Conservation (phyloP, 2,329 filamentous ascomycete species). For the Trichoderma sp. region DNA sequence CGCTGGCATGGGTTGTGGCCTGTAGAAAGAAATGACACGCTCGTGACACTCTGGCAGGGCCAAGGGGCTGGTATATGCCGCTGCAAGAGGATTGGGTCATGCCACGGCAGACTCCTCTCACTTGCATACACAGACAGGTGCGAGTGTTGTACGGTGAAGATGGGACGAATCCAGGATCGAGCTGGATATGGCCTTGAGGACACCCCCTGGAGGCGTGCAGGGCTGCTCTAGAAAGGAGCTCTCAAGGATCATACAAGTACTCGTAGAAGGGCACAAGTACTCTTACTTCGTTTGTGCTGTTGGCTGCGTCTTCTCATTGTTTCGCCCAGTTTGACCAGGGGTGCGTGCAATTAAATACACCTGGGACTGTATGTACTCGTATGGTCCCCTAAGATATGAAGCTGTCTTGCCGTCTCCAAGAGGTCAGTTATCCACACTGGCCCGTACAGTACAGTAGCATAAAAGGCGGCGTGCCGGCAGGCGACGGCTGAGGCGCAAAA, state of each 20-base stretch:
- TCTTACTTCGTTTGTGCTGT: neutral
- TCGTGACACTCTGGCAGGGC: constrained; percentile 3
- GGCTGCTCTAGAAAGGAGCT: neutral
- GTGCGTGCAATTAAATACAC: neutral
- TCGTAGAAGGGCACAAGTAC: neutral
- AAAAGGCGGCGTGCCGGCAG: neutral
- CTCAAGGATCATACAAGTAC: neutral
- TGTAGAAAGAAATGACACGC: constrained; percentile 12
- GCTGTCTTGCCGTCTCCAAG: neutral
- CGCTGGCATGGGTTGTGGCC: neutral
- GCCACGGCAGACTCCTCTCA: constrained; percentile 5
- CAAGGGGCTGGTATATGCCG: neutral
- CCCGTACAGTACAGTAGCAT: neutral
- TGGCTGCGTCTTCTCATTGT: neutral
- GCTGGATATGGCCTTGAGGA: neutral
- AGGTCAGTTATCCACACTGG: neutral
- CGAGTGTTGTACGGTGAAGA: neutral
- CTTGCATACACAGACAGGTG: neutral
- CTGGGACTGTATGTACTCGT: neutral
- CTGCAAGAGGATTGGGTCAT: constrained; percentile 2
- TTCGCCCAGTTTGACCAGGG: neutral
- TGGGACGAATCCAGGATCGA: neutral
- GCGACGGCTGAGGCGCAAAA: neutral
- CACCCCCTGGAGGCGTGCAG: neutral
- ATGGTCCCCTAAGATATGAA: neutral